Evolutionary conservation across 805 yeast genomes (phyloP).

Genomic region (Isabelozyma pseudorhagii): DNA sequence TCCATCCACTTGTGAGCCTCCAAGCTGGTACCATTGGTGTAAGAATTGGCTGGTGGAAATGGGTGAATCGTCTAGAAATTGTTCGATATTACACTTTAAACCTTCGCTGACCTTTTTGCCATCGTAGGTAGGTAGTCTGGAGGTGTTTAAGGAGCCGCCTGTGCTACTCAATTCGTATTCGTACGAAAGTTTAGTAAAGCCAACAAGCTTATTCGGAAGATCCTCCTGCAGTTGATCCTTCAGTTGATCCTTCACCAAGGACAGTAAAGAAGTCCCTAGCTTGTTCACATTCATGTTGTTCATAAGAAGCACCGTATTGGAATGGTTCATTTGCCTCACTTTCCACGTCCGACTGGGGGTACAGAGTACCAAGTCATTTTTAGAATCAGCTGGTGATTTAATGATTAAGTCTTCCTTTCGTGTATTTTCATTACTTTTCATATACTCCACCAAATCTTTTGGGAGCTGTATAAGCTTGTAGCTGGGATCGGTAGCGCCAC

Average conservation of each 20-base stretch:
- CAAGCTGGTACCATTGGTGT: conserved; percentile 46
- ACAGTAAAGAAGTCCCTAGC: background rate
- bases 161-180: conserved; percentile 31
- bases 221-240: background rate
- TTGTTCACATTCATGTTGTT: conserved; percentile 15
- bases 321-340: conserved; percentile 78
- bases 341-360: conserved; percentile 57
- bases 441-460: conserved; percentile 42
- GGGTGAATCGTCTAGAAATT: conserved; percentile 44
- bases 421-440: conserved; percentile 16
- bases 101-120: conserved; percentile 6
- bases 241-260: background rate
- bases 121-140: conserved; percentile 20
- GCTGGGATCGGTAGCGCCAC: conserved; percentile 11
- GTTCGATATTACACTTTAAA: conserved; percentile 18
- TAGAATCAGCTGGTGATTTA: conserved; percentile 29
- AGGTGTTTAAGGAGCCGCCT: conserved; percentile 29
- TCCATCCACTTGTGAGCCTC: conserved; percentile 57
- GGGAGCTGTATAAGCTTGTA: conserved; percentile 53
- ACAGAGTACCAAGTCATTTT: conserved; percentile 56
- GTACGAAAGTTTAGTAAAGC: conserved; percentile 25
- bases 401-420: conserved; percentile 25
- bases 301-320: conserved; percentile 72
- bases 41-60: conserved; percentile 55
- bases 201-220: conserved; percentile 15